Percentiles rank a stretch among this genome's conserved stretches.
phyloP scores from a whole-genome alignment of 2,329 filamentous ascomycete species.

The Fusarium armeniacum region DNA sequence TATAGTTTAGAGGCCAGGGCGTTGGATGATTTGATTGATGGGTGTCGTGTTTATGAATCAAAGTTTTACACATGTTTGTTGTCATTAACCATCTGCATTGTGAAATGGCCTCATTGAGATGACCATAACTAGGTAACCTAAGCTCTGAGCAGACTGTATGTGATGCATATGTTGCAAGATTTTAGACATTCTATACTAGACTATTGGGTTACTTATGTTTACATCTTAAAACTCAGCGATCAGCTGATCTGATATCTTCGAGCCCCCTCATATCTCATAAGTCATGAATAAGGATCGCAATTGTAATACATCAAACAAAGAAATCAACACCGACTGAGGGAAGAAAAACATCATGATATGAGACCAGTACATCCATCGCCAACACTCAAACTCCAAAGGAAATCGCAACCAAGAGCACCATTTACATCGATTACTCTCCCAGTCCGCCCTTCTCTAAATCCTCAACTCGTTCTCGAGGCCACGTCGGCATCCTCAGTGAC shows the following conservation, averaged over 20 bases:
- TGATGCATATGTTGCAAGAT: no score
- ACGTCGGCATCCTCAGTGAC: conserved; percentile 23
- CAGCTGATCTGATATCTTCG: background rate
- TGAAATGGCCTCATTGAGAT: background rate
- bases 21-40: conserved; percentile 54
- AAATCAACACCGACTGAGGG: background rate
- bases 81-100: background rate
- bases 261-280: conserved; percentile 12
- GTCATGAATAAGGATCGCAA: conserved; percentile 12
- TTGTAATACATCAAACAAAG: background rate
- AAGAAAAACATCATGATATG: conserved; percentile 9
- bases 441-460: conserved; percentile 28
- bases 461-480: conserved; percentile 16
- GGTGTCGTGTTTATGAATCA: conserved; percentile 35
- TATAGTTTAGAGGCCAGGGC: conserved; percentile 58
- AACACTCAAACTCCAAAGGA: background rate
- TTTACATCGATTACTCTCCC: conserved; percentile 3
- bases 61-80: conserved; percentile 28
- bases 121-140: background rate
- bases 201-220: background rate
- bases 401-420: conserved; percentile 11
- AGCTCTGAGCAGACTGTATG: background rate
- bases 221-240: background rate
- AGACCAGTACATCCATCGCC: background rate
- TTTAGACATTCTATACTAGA: background rate